Percentiles rank a stretch among this genome's conserved stretches.
Evolutionary conservation across 257 asterid species (phyloP).

Genomic region (Cynanchum wilfordii): DNA sequence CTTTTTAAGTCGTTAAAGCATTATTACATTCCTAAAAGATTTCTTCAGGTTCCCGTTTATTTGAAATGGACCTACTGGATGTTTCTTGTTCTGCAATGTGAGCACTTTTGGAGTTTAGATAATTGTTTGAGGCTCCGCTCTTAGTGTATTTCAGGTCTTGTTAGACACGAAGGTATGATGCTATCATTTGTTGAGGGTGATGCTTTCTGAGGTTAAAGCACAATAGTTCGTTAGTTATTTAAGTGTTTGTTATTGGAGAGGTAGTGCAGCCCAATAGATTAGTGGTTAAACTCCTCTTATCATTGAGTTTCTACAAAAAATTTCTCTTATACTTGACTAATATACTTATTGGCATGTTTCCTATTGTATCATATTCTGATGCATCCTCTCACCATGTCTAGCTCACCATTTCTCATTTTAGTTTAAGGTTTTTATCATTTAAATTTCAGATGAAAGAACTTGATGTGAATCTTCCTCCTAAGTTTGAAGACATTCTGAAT

Average conservation of each 20-base stretch:
- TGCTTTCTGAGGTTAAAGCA: neutral
- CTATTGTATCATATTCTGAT: neutral
- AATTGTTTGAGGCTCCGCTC: neutral
- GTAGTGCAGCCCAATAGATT: neutral
- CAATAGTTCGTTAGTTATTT: neutral
- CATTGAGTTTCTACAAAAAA: neutral
- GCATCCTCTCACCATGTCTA: conserved; percentile 6
- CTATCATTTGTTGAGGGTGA: neutral
- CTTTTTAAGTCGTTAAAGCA: conserved; percentile 1
- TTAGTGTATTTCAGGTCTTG: neutral
- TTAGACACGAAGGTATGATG: neutral
- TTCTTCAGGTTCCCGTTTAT: neutral
- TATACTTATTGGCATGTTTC: neutral
- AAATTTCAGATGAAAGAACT: conserved; percentile 63
- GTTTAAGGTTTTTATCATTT: neutral
- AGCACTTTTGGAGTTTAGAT: neutral
- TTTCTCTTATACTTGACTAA: neutral
- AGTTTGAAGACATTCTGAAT: conserved; percentile 47
- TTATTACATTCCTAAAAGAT: no score
- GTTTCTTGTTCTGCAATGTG: neutral
- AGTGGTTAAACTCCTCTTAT: neutral
- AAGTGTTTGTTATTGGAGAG: neutral
- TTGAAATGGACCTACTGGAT: neutral
- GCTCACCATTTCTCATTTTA: neutral
- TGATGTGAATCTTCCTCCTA: conserved; percentile 60